Percentiles rank a stretch among this genome's conserved stretches.
phyloP scores from a whole-genome alignment of 306 rosid genomes.

The Vigna angularis region DNA sequence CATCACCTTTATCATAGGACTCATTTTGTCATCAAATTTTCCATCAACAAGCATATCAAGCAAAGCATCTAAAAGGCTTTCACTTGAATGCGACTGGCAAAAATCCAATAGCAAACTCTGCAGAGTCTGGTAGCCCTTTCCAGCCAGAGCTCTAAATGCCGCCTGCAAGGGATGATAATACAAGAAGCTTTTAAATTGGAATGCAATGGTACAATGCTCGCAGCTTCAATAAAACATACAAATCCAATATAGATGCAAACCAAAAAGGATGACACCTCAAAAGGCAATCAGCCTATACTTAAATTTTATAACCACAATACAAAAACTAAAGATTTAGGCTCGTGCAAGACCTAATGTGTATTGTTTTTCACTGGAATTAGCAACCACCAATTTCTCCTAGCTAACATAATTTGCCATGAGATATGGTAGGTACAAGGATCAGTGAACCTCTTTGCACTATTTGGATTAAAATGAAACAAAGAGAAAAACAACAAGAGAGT shows the following conservation, averaged over 20 bases:
- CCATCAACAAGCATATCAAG: conserved; percentile 98
- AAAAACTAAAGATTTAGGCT: not conserved
- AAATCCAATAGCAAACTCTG: conserved; percentile 91
- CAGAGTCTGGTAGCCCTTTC: conserved; percentile 93
- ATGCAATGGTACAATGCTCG: conserved; percentile 26
- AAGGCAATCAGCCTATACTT: conserved; percentile 6
- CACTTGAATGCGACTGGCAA: conserved; percentile 81
- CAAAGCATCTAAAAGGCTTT: conserved; percentile 74
- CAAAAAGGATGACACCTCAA: conserved; percentile 36
- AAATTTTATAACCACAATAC: not conserved
- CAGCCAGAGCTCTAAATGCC: conserved; percentile 91
- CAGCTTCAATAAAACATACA: conserved; percentile 21
- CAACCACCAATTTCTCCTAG: conserved; percentile 12
- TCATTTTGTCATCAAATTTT: conserved; percentile 72
- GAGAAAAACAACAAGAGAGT: not conserved
- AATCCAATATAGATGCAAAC: conserved; percentile 20
- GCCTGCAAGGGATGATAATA: conserved; percentile 60
- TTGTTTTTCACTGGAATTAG: not conserved
- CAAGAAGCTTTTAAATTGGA: conserved; percentile 16
- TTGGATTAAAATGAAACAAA: not conserved
- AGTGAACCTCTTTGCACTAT: not conserved
- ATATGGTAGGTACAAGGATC: not conserved
- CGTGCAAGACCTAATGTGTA: not conserved
- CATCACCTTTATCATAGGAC: conserved; percentile 87
- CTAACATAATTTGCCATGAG: not conserved